Conservation (phyloP, 2,329 filamentous ascomycete species). For the Paecilomyces dactylethromorphus region DNA sequence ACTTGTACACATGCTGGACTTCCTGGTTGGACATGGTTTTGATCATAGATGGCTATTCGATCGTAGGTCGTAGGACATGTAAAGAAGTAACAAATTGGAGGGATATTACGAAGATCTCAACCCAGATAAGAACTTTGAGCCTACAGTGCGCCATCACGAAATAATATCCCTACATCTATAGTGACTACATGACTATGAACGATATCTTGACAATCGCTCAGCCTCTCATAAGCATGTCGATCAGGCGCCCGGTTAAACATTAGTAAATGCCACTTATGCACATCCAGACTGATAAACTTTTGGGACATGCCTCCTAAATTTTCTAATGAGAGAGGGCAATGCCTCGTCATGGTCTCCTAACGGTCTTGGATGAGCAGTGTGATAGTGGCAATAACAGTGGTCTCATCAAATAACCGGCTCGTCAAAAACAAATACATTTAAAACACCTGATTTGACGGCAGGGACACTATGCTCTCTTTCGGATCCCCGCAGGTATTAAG, state of each 20-base stretch:
- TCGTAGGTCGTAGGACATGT: background rate
- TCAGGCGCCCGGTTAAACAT: background rate
- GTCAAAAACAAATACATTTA: background rate
- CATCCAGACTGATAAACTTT: background rate
- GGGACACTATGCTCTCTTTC: background rate
- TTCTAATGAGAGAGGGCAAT: background rate
- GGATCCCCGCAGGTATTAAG: background rate
- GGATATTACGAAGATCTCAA: background rate
- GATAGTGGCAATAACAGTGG: background rate
- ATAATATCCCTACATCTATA: background rate
- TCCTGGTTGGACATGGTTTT: background rate
- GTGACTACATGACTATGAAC: background rate
- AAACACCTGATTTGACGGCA: background rate
- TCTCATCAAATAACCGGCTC: background rate
- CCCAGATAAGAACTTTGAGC: background rate
- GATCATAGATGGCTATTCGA: background rate
- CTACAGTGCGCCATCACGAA: background rate
- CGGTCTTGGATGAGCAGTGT: background rate
- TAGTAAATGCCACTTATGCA: background rate
- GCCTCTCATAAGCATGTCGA: background rate
- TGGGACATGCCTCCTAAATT: background rate
- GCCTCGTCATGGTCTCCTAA: background rate
- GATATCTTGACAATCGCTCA: background rate
- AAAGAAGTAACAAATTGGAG: background rate
- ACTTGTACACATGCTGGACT: background rate